Evolutionary conservation across 73 alveolate species (phyloP).

Genomic region (Tetrahymena thermophila): DNA sequence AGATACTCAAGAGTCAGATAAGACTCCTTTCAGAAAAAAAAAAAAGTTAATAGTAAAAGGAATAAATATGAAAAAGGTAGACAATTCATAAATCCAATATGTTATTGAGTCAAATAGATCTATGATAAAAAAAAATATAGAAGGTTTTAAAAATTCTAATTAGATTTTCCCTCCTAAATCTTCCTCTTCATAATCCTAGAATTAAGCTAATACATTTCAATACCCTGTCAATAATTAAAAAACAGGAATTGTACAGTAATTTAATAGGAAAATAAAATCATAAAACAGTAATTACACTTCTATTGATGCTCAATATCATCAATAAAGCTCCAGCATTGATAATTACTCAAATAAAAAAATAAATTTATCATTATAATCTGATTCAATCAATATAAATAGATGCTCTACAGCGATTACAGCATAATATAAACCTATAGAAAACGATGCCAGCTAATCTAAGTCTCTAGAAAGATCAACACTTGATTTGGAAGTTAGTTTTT

Average conservation of each 20-base stretch:
- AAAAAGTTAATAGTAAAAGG: background rate
- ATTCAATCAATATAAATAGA: background rate
- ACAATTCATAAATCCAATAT: background rate
- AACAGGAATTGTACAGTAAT: background rate
- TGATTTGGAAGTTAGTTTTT: background rate
- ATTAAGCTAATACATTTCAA: background rate
- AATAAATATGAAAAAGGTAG: background rate
- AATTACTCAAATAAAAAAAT: background rate
- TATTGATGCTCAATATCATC: background rate
- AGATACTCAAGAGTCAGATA: background rate
- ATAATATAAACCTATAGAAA: background rate
- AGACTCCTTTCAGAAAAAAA: background rate
- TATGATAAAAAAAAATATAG: background rate
- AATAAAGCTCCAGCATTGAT: background rate
- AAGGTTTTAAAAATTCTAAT: background rate
- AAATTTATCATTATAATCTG: background rate
- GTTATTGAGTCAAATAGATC: background rate
- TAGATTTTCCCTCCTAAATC: background rate
- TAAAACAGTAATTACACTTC: background rate
- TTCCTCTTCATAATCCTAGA: background rate
- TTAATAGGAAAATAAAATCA: background rate
- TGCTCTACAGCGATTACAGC: background rate
- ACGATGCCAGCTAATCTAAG: background rate
- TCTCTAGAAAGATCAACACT: background rate
- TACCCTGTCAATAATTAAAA: background rate